Evolutionary conservation across 148 eudicot genomes (phyloP).

Genomic region (Fallopia convolvulus): DNA sequence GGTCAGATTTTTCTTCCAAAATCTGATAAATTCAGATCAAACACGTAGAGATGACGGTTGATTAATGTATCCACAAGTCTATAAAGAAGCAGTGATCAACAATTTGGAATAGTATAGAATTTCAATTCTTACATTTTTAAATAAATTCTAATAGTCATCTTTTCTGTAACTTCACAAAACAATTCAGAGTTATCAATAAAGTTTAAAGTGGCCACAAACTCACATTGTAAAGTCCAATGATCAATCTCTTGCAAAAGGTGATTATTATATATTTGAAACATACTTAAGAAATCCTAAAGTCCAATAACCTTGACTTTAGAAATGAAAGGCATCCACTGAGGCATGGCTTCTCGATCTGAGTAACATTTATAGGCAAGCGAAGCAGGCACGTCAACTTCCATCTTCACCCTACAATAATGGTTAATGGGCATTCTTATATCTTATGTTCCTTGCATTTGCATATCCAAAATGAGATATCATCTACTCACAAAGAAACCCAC

Average conservation of each 20-base stretch:
- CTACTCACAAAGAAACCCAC: not conserved
- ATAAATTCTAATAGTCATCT: not conserved
- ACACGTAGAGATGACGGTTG: not conserved
- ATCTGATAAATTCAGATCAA: slow-evolving; percentile 32
- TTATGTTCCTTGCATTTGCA: not conserved
- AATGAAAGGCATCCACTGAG: slow-evolving; percentile 96
- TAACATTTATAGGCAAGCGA: slow-evolving; percentile 85
- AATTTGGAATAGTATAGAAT: not conserved
- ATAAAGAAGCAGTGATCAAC: not conserved
- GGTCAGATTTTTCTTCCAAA: slow-evolving; percentile 77
- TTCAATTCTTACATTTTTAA: not conserved
- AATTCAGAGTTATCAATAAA: too few species aligned
- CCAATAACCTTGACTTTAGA: slow-evolving; percentile 70
- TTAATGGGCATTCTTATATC: not conserved
- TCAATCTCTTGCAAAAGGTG: not conserved
- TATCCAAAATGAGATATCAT: not conserved
- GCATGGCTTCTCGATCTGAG: slow-evolving; percentile 80
- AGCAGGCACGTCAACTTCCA: slow-evolving; percentile 69
- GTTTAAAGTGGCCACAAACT: too few species aligned
- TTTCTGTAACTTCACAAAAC: not conserved
- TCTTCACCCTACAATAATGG: slow-evolving; percentile 45
- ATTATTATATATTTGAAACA: not conserved
- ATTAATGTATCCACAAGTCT: not conserved
- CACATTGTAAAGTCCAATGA: not conserved
- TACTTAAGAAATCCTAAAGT: not conserved